Evolutionary conservation across 495 filamentous ascomycete species (phyloP).

Genomic region (Trichoderma virens): DNA sequence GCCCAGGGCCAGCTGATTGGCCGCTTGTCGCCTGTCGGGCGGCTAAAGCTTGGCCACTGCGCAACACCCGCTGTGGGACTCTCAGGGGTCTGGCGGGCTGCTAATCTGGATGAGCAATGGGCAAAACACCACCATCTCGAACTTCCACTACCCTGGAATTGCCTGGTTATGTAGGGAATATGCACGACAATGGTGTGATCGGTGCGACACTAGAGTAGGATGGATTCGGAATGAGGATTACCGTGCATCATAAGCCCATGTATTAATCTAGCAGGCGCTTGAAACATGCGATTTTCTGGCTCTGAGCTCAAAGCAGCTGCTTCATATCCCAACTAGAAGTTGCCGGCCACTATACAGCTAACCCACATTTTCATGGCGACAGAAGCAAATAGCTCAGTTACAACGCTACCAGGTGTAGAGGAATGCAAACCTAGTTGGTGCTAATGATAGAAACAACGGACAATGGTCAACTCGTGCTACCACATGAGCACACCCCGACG

Average conservation of each 20-base stretch:
- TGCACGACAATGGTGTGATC: background rate
- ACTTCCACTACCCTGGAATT: background rate
- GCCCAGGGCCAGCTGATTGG: slow-evolving; percentile 19
- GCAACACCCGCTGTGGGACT: slow-evolving; percentile 5
- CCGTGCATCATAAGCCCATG: background rate
- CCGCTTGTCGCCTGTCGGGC: slow-evolving; percentile 17
- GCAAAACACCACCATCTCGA: background rate
- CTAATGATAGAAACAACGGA: background rate
- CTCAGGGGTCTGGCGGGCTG: background rate
- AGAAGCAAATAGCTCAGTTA: too few relatives aligned
- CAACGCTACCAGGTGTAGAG: too few relatives aligned
- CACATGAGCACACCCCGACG: background rate
- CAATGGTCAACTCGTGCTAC: background rate
- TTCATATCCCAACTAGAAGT: too few relatives aligned
- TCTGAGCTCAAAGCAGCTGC: background rate
- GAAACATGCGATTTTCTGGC: background rate
- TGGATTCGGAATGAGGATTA: background rate
- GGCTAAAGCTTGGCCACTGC: slow-evolving; percentile 1
- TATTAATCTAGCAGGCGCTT: background rate
- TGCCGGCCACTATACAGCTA: too few relatives aligned
- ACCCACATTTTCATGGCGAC: too few relatives aligned
- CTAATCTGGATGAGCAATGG: background rate
- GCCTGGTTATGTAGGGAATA: too few relatives aligned
- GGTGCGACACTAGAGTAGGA: background rate
- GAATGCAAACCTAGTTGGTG: too few relatives aligned